Conservation (phyloP, 2,329 filamentous ascomycete species). For the Xylariaceae sp. region DNA sequence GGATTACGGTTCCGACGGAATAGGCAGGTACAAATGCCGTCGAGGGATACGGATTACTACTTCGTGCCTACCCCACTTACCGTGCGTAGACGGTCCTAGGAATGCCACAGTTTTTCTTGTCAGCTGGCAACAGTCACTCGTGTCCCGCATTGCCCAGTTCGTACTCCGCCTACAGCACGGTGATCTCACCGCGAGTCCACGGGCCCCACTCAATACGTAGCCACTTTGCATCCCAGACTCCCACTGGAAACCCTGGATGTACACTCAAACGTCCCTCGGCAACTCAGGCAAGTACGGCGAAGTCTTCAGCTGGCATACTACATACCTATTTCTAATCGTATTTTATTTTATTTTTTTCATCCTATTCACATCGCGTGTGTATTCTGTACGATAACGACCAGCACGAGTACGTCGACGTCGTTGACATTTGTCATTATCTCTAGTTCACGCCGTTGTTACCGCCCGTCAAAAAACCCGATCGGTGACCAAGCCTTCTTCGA, state of each 20-base stretch:
- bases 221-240: background rate
- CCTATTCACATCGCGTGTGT: background rate
- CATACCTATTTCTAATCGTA: background rate
- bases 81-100: too few species aligned
- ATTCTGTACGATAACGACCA: background rate
- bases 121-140: background rate
- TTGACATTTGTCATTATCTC: background rate
- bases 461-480: background rate
- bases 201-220: background rate
- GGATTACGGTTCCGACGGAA: too few species aligned
- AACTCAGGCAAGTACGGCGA: background rate
- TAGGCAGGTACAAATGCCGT: too few species aligned
- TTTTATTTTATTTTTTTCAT: background rate
- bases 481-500: background rate
- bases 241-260: too few species aligned
- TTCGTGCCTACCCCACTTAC: too few species aligned
- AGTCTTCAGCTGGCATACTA: background rate
- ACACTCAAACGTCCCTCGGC: background rate
- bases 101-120: too few species aligned
- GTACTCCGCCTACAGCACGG: background rate
- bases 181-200: background rate
- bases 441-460: background rate
- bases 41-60: too few species aligned
- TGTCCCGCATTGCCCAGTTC: background rate
- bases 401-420: too few species aligned